A percentile compares a stretch with the other conserved stretches of the same genome.
Conservation (phyloP, 2,329 filamentous ascomycete genomes). For the Fusarium virguliforme region DNA sequence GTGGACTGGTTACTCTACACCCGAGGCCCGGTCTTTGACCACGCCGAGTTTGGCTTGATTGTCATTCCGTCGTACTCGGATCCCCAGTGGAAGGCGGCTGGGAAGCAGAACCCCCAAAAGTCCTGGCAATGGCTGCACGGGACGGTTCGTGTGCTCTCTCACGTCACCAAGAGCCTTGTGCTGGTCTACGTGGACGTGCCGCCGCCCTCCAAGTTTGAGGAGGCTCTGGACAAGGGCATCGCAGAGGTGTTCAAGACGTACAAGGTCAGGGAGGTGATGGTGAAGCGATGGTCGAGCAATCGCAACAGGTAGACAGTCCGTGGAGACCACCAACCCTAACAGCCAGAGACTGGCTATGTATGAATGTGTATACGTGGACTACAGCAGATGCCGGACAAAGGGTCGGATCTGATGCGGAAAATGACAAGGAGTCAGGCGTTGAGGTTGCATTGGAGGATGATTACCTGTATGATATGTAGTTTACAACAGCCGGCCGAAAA, state of each 20-base stretch:
- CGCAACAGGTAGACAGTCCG: conserved; percentile 68
- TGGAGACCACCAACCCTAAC: not conserved
- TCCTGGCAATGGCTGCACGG: conserved; percentile 91
- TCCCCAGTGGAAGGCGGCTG: conserved; percentile 77
- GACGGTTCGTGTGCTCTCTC: conserved; percentile 88
- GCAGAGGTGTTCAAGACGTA: conserved; percentile 77
- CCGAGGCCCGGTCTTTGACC: conserved; percentile 92
- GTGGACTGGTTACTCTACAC: conserved; percentile 96
- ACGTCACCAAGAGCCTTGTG: conserved; percentile 91
- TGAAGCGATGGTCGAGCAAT: conserved; percentile 89
- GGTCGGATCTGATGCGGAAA: not conserved
- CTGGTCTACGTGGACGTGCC: conserved; percentile 94
- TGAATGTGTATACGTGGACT: conserved; percentile 24
- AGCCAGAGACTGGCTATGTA: conserved; percentile 20
- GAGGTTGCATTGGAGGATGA: conserved; percentile 16
- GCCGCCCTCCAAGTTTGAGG: conserved; percentile 69
- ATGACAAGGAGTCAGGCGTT: conserved; percentile 33
- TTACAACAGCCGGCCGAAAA: conserved; percentile 5
- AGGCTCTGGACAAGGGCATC: conserved; percentile 69
- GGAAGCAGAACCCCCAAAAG: conserved; percentile 65
- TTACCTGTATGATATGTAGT: conserved; percentile 25
- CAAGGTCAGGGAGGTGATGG: conserved; percentile 83
- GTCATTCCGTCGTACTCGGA: conserved; percentile 88
- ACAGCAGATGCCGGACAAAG: not conserved
- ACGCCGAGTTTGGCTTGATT: conserved; percentile 92